These are phyloP conservation scores for Aspergillus asperescens DNA, from an alignment of 495 filamentous ascomycete species.

Conservation along the genomic window DNA sequence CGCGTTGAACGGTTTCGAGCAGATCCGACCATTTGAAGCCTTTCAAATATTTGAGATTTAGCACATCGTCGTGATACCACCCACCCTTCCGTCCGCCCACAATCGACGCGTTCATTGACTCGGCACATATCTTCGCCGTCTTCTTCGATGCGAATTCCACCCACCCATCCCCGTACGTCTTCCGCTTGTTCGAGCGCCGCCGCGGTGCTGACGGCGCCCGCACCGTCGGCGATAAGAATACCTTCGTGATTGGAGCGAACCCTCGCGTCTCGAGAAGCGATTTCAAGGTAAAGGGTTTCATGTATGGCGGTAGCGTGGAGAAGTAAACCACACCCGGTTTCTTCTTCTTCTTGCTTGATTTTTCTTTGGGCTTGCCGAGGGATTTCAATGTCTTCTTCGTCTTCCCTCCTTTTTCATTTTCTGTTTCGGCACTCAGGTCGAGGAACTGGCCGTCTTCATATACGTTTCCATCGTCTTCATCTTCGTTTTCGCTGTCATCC, in stretches of 20 bases:
- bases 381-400: conserved; percentile 12
- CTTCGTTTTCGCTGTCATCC: conserved; percentile 8
- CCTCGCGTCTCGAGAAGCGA: conserved; percentile 72
- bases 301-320: conserved; percentile 87
- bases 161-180: conserved; percentile 87
- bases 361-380: conserved; percentile 14
- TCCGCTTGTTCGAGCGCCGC: conserved; percentile 81
- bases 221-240: conserved; percentile 84
- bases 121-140: conserved; percentile 78
- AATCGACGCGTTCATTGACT: conserved; percentile 73
- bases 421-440: conserved; percentile 15
- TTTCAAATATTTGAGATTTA: conserved; percentile 73
- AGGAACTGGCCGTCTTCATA: conserved; percentile 20
- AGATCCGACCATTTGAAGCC: conserved; percentile 77
- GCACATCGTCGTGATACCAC: conserved; percentile 90
- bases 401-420: conserved; percentile 18
- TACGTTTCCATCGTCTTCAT: conserved; percentile 12
- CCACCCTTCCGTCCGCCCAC: conserved; percentile 84
- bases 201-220: conserved; percentile 51
- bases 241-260: conserved; percentile 61
- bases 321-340: conserved; percentile 80
- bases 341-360: conserved; percentile 31
- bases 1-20: conserved; percentile 64
- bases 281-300: conserved; percentile 81
- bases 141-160: conserved; percentile 76